A percentile compares a stretch with the other conserved stretches of the same genome.
phyloP scores from a whole-genome alignment of 495 filamentous ascomycete species.

The Penicillium cinerascens region DNA sequence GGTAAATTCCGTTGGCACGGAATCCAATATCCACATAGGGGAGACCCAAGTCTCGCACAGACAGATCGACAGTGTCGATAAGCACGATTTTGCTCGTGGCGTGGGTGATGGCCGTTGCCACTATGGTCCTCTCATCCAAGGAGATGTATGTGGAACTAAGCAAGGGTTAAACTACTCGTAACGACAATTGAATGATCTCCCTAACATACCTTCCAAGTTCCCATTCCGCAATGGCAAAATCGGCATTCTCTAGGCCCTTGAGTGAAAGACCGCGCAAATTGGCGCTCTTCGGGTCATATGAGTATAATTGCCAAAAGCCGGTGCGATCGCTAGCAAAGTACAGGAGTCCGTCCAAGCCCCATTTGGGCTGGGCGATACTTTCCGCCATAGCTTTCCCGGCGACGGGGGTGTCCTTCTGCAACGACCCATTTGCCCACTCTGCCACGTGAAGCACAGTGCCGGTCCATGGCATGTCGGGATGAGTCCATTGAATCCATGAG shows the following conservation, averaged over 20 bases:
- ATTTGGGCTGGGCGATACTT: slow-evolving; percentile 44
- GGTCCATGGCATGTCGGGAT: slow-evolving; percentile 50
- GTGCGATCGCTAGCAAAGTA: slow-evolving; percentile 41
- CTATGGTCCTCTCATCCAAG: slow-evolving; percentile 34
- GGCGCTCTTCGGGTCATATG: slow-evolving; percentile 13
- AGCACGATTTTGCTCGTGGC: slow-evolving; percentile 23
- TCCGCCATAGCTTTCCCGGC: slow-evolving; percentile 30
- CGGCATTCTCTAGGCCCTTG: slow-evolving; percentile 33
- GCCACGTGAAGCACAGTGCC: slow-evolving; percentile 40
- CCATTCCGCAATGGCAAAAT: slow-evolving; percentile 40
- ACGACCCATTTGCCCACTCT: slow-evolving; percentile 27
- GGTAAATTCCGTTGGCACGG: slow-evolving; percentile 11
- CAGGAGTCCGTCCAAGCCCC: slow-evolving; percentile 39
- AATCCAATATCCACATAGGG: slow-evolving; percentile 21
- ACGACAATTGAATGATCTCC: neutral
- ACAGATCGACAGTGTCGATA: slow-evolving; percentile 15
- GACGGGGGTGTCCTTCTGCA: slow-evolving; percentile 18
- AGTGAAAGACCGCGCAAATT: slow-evolving; percentile 10
- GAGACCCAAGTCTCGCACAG: slow-evolving; percentile 18
- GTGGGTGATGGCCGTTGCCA: slow-evolving; percentile 26
- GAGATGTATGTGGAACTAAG: slow-evolving; percentile 33
- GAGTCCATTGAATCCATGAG: slow-evolving; percentile 49
- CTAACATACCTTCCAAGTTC: slow-evolving; percentile 32
- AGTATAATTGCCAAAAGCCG: slow-evolving; percentile 43
- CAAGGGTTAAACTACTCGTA: neutral